Evolutionary conservation across 495 filamentous ascomycete species (phyloP).

Genomic region (Penicillium bovifimosum): DNA sequence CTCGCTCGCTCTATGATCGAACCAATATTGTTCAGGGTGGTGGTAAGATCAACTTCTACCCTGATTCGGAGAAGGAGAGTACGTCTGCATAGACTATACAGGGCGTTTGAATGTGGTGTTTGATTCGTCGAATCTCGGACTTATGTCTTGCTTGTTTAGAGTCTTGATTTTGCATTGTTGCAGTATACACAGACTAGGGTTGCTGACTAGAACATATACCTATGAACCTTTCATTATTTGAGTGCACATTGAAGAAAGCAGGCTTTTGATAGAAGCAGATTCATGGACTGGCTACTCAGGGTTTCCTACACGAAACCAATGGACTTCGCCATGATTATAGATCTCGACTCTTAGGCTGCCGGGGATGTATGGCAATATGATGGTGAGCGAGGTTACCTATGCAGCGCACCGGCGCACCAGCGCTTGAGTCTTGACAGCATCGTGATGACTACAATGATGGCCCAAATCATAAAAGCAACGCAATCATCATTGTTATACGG

Average conservation of each 20-base stretch:
- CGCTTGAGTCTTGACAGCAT: too few species aligned
- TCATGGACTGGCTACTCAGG: background rate
- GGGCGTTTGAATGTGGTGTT: conserved; percentile 14
- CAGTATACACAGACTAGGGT: conserved; percentile 8
- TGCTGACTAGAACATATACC: conserved; percentile 7
- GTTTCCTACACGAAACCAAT: too few species aligned
- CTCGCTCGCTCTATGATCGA: conserved; percentile 69
- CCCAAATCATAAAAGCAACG: background rate
- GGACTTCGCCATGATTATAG: too few species aligned
- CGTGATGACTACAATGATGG: background rate
- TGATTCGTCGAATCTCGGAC: background rate
- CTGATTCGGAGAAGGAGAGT: conserved; percentile 27
- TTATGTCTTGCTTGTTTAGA: background rate
- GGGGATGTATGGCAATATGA: too few species aligned
- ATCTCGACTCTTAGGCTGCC: too few species aligned
- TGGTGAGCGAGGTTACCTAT: too few species aligned
- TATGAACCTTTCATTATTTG: background rate
- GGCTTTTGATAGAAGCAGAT: background rate
- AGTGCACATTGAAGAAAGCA: background rate
- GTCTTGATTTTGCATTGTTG: conserved; percentile 5
- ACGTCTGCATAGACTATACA: conserved; percentile 25
- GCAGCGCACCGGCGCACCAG: too few species aligned
- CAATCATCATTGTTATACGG: background rate
- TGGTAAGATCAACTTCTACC: conserved; percentile 67
- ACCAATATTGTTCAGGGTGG: conserved; percentile 59